Conservation (phyloP, 2,329 filamentous ascomycete species). For the Rhinocladiella similis region DNA sequence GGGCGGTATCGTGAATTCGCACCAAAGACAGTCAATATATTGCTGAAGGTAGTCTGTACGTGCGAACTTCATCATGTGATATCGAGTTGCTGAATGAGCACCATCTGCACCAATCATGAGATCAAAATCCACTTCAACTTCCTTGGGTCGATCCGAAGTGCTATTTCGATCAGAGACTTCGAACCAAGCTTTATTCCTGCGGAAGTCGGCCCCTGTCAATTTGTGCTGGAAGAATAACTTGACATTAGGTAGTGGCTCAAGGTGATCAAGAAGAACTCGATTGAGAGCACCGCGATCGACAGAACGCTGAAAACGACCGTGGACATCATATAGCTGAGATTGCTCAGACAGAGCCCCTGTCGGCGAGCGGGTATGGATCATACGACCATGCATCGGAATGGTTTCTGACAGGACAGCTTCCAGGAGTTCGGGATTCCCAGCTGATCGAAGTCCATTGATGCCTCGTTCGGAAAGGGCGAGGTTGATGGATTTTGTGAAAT, state of each 20-base stretch:
- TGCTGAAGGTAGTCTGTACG: conserved; percentile 89
- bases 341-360: conserved; percentile 70
- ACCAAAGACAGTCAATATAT: conserved; percentile 97
- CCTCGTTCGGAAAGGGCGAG: conserved; percentile 90
- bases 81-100: conserved; percentile 86
- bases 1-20: conserved; percentile 82
- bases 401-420: conserved; percentile 73
- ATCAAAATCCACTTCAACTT: conserved; percentile 85
- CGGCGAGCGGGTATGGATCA: conserved; percentile 78
- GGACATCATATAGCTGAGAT: conserved; percentile 85
- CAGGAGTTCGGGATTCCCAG: conserved; percentile 66
- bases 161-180: conserved; percentile 52
- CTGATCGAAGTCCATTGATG: conserved; percentile 79
- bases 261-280: conserved; percentile 75
- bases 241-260: conserved; percentile 84
- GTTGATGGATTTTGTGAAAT: conserved; percentile 99
- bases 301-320: conserved; percentile 84
- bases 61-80: conserved; percentile 93
- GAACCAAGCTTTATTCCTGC: conserved; percentile 79
- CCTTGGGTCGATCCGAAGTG: conserved; percentile 51
- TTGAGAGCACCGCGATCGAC: conserved; percentile 85
- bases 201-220: conserved; percentile 85
- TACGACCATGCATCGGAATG: conserved; percentile 91
- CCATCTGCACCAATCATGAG: conserved; percentile 93
- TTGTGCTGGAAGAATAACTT: conserved; percentile 92